Evolutionary conservation across 208 protist genomes (phyloP).

Genomic region (Paratrypanosoma confusum): DNA sequence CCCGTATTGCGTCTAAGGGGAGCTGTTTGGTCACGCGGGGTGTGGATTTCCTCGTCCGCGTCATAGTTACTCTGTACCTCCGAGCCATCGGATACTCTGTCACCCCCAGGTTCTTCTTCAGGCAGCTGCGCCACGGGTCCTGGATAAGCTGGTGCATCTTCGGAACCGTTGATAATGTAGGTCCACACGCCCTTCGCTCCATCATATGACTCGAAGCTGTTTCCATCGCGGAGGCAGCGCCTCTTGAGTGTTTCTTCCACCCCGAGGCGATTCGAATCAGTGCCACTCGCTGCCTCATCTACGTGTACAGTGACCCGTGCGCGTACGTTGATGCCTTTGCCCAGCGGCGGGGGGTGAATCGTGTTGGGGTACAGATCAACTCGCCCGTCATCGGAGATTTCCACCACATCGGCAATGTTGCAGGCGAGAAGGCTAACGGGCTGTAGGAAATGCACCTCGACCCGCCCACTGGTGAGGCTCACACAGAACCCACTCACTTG

Average conservation of each 20-base stretch:
- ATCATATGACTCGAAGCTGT: constrained; percentile 33
- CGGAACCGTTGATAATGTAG: constrained; percentile 19
- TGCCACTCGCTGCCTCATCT: too few species aligned
- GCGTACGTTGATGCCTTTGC: constrained; percentile 39
- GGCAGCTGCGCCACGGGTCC: too few species aligned
- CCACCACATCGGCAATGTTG: constrained; percentile 45
- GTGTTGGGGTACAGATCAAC: constrained; percentile 49
- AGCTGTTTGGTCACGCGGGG: not conserved
- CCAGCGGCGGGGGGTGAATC: constrained; percentile 14
- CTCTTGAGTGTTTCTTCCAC: constrained; percentile 25
- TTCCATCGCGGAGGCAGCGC: constrained; percentile 14
- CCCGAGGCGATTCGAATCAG: too few species aligned
- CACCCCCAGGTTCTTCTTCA: constrained; percentile 1
- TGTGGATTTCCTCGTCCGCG: constrained; percentile 2
- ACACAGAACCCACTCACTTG: constrained; percentile 40
- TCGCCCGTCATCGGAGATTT: constrained; percentile 38
- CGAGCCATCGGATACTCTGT: constrained; percentile 2
- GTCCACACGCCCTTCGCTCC: constrained; percentile 15
- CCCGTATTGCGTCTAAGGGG: too few species aligned
- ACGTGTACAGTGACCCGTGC: constrained; percentile 58
- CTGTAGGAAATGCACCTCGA: constrained; percentile 51
- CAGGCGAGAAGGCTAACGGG: constrained; percentile 72
- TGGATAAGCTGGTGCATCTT: constrained; percentile 1
- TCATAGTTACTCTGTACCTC: constrained; percentile 3
- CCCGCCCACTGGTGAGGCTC: constrained; percentile 46